phyloP scores from a whole-genome alignment of 768 basidiomycete genomes.

The Amanita molliuscula region DNA sequence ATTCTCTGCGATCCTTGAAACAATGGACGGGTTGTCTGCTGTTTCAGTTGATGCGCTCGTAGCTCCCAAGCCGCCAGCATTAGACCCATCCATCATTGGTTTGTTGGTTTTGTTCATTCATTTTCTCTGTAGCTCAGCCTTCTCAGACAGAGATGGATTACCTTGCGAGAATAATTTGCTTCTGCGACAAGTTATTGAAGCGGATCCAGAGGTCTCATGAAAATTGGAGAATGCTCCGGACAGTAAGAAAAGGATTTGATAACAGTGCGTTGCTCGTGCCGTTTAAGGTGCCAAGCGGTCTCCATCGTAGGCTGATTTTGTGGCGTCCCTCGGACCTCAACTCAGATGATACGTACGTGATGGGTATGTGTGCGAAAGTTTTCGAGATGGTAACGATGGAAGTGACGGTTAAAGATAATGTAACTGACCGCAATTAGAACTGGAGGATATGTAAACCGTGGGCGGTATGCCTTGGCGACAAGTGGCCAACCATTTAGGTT shows the following conservation, averaged over 20 bases:
- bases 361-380: too few relatives aligned
- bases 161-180: slow-evolving; percentile 22
- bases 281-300: neutral
- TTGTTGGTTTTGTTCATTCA: neutral
- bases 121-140: neutral
- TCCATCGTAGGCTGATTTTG: neutral
- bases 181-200: slow-evolving; percentile 24
- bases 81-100: neutral
- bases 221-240: slow-evolving; percentile 33
- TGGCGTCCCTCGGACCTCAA: too few relatives aligned
- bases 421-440: too few relatives aligned
- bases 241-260: slow-evolving; percentile 25
- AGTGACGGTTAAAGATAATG: too few relatives aligned
- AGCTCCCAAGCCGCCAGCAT: neutral
- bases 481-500: too few relatives aligned
- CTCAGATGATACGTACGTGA: too few relatives aligned
- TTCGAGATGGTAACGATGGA: too few relatives aligned
- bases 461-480: too few relatives aligned
- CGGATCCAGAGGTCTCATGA: slow-evolving; percentile 27
- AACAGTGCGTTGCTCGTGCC: neutral
- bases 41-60: slow-evolving; percentile 7
- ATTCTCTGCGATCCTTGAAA: slow-evolving; percentile 27
- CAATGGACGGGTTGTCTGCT: slow-evolving; percentile 19
- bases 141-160: slow-evolving; percentile 21
- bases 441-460: too few relatives aligned